phyloP scores from a whole-genome alignment of 805 yeast genomes.

The Lachancea nothofagi region DNA sequence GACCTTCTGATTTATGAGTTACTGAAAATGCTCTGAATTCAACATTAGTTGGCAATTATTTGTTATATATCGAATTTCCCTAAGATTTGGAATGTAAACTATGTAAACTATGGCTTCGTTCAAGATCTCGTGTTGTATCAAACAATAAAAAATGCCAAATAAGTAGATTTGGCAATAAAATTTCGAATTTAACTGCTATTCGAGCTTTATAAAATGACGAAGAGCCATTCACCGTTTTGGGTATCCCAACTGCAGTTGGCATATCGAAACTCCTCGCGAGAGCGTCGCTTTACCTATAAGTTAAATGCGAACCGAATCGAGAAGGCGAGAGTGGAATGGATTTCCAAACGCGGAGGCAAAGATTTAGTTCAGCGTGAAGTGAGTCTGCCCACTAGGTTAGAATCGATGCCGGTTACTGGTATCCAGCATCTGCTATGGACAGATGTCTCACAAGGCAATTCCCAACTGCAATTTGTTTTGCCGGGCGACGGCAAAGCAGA shows the following conservation, averaged over 20 bases:
- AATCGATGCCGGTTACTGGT: not conserved
- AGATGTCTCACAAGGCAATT: not conserved
- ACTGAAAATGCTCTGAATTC: no score
- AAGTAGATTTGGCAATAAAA: no score
- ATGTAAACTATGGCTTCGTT: not conserved
- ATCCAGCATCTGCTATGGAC: conserved; percentile 1
- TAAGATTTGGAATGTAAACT: no score
- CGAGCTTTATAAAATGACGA: not conserved
- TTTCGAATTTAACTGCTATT: no score
- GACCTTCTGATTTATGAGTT: no score
- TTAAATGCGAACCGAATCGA: conserved; percentile 3
- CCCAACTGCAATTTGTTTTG: conserved; percentile 1
- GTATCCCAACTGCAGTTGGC: conserved; percentile 2
- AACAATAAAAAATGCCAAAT: not conserved
- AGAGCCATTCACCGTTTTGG: conserved; percentile 1
- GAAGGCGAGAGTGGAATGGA: not conserved
- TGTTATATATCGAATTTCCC: not conserved
- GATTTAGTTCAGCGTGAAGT: not conserved
- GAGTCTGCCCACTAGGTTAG: not conserved
- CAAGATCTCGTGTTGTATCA: no score
- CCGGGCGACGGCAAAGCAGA: not conserved
- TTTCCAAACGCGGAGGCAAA: not conserved
- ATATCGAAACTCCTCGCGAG: conserved; percentile 5
- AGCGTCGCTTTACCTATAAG: conserved; percentile 5
- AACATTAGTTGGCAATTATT: no score